phyloP scores from a whole-genome alignment of 208 protist genomes.

The Polymyxa betae region DNA sequence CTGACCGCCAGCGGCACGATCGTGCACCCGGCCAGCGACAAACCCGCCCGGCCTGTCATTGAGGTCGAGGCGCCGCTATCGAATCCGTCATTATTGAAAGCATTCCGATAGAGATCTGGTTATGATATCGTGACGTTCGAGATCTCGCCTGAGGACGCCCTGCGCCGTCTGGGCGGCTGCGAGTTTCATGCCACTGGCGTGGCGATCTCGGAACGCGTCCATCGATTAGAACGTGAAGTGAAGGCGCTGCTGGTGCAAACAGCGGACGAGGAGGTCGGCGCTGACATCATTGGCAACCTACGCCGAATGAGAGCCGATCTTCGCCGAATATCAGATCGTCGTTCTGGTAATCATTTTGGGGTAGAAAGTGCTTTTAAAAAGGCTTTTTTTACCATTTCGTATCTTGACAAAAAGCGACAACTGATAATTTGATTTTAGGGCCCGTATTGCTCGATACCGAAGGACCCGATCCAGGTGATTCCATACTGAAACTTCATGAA shows the following conservation, averaged over 20 bases:
- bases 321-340: not conserved
- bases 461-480: not conserved
- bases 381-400: not conserved
- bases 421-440: not conserved
- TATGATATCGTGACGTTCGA: not conserved
- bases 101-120: not conserved
- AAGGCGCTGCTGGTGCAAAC: not conserved
- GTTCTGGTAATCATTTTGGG: not conserved
- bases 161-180: not conserved
- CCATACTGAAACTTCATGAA: not conserved
- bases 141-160: not conserved
- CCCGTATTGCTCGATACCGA: no score
- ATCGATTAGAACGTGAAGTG: not conserved
- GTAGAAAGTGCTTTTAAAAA: not conserved
- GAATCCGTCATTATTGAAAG: not conserved
- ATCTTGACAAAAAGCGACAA: not conserved
- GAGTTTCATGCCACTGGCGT: not conserved
- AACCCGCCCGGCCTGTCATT: not conserved
- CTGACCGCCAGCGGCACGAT: not conserved
- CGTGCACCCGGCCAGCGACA: not conserved
- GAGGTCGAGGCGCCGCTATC: not conserved
- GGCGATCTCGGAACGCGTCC: not conserved
- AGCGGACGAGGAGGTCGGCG: not conserved
- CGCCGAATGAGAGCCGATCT: not conserved
- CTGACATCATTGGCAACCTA: not conserved